Conservation (phyloP, 2,329 filamentous ascomycete species). For the Penicillium sp. region DNA sequence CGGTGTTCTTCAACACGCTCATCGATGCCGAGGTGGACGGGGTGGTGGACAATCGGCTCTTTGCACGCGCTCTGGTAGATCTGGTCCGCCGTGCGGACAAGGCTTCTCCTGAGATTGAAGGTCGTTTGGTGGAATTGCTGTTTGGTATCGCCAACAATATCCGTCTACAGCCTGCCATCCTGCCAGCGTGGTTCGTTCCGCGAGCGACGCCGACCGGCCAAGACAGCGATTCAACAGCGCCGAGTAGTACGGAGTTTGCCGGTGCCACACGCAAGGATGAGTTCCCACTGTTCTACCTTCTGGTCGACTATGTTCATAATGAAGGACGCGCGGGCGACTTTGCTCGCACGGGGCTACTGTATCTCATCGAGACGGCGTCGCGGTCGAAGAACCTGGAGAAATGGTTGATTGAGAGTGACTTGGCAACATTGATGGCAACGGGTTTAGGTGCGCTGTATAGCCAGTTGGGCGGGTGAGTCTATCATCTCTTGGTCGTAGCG, state of each 20-base stretch:
- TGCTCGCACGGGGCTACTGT: slow-evolving; percentile 87
- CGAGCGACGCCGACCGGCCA: slow-evolving; percentile 42
- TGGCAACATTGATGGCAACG: slow-evolving; percentile 96
- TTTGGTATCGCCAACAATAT: slow-evolving; percentile 99
- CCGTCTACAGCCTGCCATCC: slow-evolving; percentile 78
- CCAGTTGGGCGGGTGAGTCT: slow-evolving; percentile 60
- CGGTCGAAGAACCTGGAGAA: slow-evolving; percentile 80
- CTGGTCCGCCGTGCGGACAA: slow-evolving; percentile 71
- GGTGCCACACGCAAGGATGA: slow-evolving; percentile 86
- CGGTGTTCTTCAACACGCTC: slow-evolving; percentile 84
- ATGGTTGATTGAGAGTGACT: slow-evolving; percentile 96
- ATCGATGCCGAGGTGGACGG: slow-evolving; percentile 97
- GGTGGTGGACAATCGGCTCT: slow-evolving; percentile 82
- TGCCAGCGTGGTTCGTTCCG: slow-evolving; percentile 88
- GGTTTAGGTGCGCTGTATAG: slow-evolving; percentile 80
- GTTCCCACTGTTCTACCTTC: slow-evolving; percentile 91
- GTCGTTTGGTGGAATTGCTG: slow-evolving; percentile 84
- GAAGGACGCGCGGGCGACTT: slow-evolving; percentile 96
- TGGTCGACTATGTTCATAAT: slow-evolving; percentile 96
- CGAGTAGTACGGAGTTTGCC: slow-evolving; percentile 69
- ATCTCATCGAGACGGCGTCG: slow-evolving; percentile 92
- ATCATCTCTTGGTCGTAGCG: slow-evolving; percentile 53
- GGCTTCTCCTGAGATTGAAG: slow-evolving; percentile 78
- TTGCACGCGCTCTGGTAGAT: slow-evolving; percentile 84
- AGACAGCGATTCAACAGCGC: slow-evolving; percentile 41